A percentile compares a stretch with the other conserved stretches of the same genome.
Conservation (phyloP, 164 flowering plant genomes). For the Houttuynia cordata region DNA sequence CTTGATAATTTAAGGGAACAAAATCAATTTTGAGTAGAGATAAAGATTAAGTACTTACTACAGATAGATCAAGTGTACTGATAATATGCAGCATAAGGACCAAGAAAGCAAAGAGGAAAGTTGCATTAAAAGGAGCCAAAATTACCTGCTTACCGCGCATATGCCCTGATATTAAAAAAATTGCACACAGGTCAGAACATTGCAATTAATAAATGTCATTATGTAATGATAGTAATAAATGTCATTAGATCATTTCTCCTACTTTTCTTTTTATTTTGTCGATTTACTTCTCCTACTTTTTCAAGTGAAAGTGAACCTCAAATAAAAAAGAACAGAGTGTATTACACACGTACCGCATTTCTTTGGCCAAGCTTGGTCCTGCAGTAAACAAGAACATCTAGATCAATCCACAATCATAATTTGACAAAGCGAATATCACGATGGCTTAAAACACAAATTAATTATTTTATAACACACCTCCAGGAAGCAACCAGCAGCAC, state of each 20-base stretch:
- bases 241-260: too few relatives aligned
- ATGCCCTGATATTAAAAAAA: conserved; percentile 13
- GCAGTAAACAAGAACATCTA: background rate
- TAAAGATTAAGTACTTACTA: background rate
- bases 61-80: too few relatives aligned
- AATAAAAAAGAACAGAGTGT: too few relatives aligned
- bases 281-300: too few relatives aligned
- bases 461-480: conserved; percentile 11
- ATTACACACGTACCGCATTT: conserved; percentile 12
- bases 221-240: too few relatives aligned
- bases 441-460: background rate
- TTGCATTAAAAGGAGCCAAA: background rate
- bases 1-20: background rate
- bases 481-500: conserved; percentile 25
- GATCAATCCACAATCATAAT: background rate
- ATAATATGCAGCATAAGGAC: too few relatives aligned
- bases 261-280: too few relatives aligned
- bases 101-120: too few relatives aligned
- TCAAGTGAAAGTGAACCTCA: too few relatives aligned
- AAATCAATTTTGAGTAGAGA: background rate
- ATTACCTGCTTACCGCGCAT: conserved; percentile 27
- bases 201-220: background rate
- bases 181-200: background rate
- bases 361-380: conserved; percentile 31
- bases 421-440: background rate